These are phyloP conservation scores for Aphanomyces cochlioides DNA, from an alignment of 352 stramenopile genomes.

Conservation along the genomic window DNA sequence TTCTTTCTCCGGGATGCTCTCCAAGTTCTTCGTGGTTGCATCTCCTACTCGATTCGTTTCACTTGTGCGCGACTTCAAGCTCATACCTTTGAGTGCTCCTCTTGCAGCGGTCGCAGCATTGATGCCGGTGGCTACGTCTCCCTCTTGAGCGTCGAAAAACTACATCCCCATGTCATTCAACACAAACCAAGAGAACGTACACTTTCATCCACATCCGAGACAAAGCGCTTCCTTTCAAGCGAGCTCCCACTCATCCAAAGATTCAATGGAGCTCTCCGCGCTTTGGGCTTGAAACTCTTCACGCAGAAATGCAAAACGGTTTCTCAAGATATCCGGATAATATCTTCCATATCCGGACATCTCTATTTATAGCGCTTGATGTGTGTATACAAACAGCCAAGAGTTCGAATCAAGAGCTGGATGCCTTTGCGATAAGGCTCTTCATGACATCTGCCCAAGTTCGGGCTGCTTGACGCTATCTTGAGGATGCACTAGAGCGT, in stretches of 20 bases:
- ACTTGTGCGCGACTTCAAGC: not conserved
- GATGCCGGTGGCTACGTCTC: not conserved
- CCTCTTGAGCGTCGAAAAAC: conserved; percentile 16
- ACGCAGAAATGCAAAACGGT: conserved; percentile 6
- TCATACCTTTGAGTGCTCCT: not conserved
- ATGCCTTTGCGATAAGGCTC: too few relatives aligned
- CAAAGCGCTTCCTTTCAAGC: conserved; percentile 12
- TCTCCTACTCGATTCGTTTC: too few relatives aligned
- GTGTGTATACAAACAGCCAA: too few relatives aligned
- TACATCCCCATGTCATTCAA: not conserved
- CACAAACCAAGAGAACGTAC: not conserved
- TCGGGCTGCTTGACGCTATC: too few relatives aligned
- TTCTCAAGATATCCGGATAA: conserved; percentile 15
- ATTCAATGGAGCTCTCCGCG: conserved; percentile 17
- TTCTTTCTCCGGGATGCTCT: not conserved
- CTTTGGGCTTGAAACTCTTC: not conserved
- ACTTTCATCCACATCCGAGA: conserved; percentile 8
- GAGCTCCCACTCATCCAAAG: conserved; percentile 12
- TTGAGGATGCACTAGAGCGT: too few relatives aligned
- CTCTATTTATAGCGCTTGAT: conserved; percentile 6
- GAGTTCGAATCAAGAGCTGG: too few relatives aligned
- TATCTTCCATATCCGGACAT: not conserved
- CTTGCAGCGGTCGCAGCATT: not conserved
- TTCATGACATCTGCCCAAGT: too few relatives aligned
- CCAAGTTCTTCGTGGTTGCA: too few relatives aligned